Base-by-base conservation (phyloP, 129 eudicot genomes). In the Flaveria brownii region DNA sequence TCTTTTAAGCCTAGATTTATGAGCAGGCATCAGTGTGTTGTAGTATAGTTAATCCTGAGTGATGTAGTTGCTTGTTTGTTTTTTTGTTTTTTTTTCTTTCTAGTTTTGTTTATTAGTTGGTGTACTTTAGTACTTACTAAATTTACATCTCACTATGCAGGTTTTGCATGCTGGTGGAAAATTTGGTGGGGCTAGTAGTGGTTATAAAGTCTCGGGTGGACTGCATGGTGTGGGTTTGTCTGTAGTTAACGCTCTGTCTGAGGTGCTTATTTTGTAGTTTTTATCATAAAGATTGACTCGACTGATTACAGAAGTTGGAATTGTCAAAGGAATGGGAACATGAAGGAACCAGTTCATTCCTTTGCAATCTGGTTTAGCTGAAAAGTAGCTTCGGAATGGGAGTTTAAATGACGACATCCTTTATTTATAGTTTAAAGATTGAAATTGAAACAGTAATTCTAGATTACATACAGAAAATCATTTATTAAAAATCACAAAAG, bases 151-250 rank as follows among this genome's bases (percentile, higher is more conserved):
- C 65, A 77, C 72, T 73, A 14, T 89, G 88, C 90, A 95, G 99
- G 97, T 95, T 68, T 85, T 95, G 79, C 99, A 95, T 87, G 99
- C 99, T 9, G 99, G 99, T 83, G 99, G 99, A 16, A 95, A 95
- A 77, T 95, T 95, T 86, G 99, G 99, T 84, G 99, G 99, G 71
- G 84, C 92, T 22, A 91, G 95, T 82, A 95, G 99, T 77, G 96
- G 99, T 59, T 95, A 95, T 63, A 95, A 89, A 72, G 97, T 95
- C 18, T 95, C 99, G 12, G 99, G 99, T 77, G 99, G 99, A 33
- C 78, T 95, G 71, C 99, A 95, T 84, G 99, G 99, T 63, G 99
- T 95, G 3, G 99, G 99, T 36, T 84, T 95, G 81, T 95, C 99
- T 16, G 99, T 95, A 73, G 99, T 95, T 22, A 95, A 91, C 64